These are phyloP conservation scores for Cynanchum wilfordii DNA, from an alignment of 257 asterid species.

Conservation along the genomic window DNA sequence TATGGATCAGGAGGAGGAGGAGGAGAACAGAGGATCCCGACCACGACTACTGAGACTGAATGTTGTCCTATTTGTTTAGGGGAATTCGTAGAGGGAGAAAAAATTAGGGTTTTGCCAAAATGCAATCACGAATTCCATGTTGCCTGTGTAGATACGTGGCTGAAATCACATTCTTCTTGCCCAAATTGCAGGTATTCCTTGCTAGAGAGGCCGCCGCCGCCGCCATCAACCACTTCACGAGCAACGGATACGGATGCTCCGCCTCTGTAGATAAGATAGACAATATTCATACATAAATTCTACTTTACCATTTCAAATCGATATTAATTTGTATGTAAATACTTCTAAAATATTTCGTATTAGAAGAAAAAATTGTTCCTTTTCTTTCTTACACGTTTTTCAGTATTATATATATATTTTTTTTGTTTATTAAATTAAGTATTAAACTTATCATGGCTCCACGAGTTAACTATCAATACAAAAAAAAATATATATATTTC, in stretches of 20 bases:
- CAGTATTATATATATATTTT: too few species aligned
- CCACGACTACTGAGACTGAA: neutral
- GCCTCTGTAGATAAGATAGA: neutral
- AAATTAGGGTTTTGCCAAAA: neutral
- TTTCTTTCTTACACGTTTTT: too few species aligned
- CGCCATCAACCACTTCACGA: neutral
- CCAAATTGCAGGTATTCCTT: neutral
- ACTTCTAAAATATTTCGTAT: too few species aligned
- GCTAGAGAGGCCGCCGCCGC: neutral
- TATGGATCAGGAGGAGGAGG: neutral
- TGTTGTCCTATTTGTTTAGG: conserved; percentile 1
- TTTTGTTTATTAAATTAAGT: too few species aligned
- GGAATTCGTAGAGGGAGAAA: neutral
- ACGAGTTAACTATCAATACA: too few species aligned
- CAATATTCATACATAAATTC: too few species aligned
- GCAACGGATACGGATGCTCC: neutral
- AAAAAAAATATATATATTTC: too few species aligned
- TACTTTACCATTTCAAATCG: too few species aligned
- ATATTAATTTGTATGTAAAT: too few species aligned
- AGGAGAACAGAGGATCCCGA: neutral
- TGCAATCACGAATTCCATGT: conserved; percentile 1
- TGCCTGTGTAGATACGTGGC: neutral
- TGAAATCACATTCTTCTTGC: neutral
- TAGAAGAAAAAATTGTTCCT: too few species aligned
- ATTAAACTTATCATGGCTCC: too few species aligned